Evolutionary conservation across 129 eudicot species (phyloP), one percentile per base, ranked within the genome.

Genomic region (Saposhnikovia divaricata): DNA sequence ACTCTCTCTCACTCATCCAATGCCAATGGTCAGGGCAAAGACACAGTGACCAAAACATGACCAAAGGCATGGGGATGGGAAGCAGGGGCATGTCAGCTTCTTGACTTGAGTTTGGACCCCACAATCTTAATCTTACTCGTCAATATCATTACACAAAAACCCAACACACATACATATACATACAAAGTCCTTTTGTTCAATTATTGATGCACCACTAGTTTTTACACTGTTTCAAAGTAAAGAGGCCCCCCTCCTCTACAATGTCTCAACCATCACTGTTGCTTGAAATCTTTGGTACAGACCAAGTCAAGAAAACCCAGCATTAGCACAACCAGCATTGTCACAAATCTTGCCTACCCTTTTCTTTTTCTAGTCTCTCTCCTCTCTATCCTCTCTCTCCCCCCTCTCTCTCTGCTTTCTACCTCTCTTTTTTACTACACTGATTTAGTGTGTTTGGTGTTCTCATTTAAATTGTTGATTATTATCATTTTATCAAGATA

Each of bases 401-500:
- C 27, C 34, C 34, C 43, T 9, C 16, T 31, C 18, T 13, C 18
- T 16, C 18, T 31, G 37, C 37, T 34, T 34, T 34, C 37, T 34
- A 34, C 37, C 37, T 34, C 37, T 7, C 25, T 16, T 3, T 3
- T 31, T 46, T 46, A 53, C 48, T 31, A 70, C 63, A 25, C 23
- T 75, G 40, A 65, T 27, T 55, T 9, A 72, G 63, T 75, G 74
- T 68, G 76, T 74, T 55, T 77, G 31, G n/a, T 40, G 0, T 19
- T 55, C 12, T 14, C 73, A 55, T 42, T 53, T 39, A 70, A 48
- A 19, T 50, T 61, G 15, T 78, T 21, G 39, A 68, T 70, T n/a
- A 70, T 50, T 14, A 46, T 34, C 77, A 63, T 72, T 53, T 80
- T 9, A 25, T 83, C 77, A 86, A 87, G 88, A 91, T 23, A 57